These are phyloP conservation scores for Colletotrichum agaves DNA, from an alignment of 2,329 filamentous ascomycete genomes.

Conservation along the genomic window DNA sequence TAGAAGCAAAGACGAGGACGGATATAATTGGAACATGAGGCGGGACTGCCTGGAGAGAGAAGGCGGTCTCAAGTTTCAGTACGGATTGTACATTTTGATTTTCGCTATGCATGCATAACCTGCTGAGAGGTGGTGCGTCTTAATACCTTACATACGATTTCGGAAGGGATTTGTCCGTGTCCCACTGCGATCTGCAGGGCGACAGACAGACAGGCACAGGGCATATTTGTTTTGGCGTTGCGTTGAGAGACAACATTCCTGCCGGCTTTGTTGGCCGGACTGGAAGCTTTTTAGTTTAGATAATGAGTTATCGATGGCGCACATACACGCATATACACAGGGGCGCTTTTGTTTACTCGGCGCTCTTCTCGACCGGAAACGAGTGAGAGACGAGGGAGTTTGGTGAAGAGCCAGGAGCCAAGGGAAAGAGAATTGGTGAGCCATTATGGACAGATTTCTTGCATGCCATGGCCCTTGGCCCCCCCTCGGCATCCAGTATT, in stretches of 20 bases:
- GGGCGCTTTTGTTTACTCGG: neutral
- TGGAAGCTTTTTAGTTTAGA: conserved; percentile 15
- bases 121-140: conserved; percentile 1
- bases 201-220: conserved; percentile 6
- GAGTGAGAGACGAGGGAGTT: conserved; percentile 17
- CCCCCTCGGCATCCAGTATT: neutral
- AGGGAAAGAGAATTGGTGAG: conserved; percentile 22
- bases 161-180: conserved; percentile 4
- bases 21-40: conserved; percentile 36
- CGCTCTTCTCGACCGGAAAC: conserved; percentile 11
- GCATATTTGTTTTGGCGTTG: conserved; percentile 27
- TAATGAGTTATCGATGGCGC: conserved; percentile 22
- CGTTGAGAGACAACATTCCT: conserved; percentile 38
- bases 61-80: conserved; percentile 15
- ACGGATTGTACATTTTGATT: conserved; percentile 10
- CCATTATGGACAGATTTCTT: conserved; percentile 5
- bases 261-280: conserved; percentile 29
- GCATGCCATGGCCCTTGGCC: neutral
- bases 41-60: neutral
- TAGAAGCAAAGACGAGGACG: conserved; percentile 14
- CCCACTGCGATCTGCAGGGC: conserved; percentile 20
- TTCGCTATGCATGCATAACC: conserved; percentile 15
- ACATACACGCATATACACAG: neutral
- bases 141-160: conserved; percentile 15
- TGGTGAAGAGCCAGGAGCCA: neutral